Conservation (phyloP, 768 basidiomycete species). For the Termitomyces sp. region DNA sequence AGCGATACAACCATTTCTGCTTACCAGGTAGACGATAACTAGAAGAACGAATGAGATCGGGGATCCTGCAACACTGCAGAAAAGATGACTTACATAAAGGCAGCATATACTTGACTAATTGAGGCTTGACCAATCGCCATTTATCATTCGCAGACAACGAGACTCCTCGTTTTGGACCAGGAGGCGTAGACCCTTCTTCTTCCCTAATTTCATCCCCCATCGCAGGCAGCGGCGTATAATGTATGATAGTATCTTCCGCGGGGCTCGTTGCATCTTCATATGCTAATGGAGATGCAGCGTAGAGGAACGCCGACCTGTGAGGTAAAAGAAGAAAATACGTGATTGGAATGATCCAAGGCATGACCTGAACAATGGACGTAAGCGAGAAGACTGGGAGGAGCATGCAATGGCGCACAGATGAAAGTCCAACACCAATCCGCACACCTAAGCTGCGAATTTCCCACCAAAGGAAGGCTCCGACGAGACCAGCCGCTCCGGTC, state of each 20-base stretch:
- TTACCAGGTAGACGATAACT: constrained; percentile 42
- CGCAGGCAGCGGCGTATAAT: constrained; percentile 39
- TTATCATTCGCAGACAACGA: constrained; percentile 70
- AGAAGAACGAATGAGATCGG: not conserved
- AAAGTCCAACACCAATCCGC: constrained; percentile 73
- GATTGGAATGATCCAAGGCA: constrained; percentile 77
- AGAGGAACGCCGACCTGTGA: constrained; percentile 41
- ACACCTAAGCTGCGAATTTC: constrained; percentile 82
- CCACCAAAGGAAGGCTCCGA: constrained; percentile 96
- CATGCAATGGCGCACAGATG: constrained; percentile 48
- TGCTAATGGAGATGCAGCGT: constrained; percentile 25
- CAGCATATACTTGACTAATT: constrained; percentile 84
- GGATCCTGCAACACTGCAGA: not conserved
- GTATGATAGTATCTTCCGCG: constrained; percentile 17
- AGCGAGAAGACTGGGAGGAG: not conserved
- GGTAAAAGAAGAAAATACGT: constrained; percentile 80
- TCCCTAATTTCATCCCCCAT: constrained; percentile 35
- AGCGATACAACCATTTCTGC: constrained; percentile 10
- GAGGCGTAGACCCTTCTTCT: constrained; percentile 28
- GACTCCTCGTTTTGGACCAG: constrained; percentile 36
- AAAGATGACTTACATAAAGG: constrained; percentile 65
- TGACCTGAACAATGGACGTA: constrained; percentile 39
- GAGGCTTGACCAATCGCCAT: constrained; percentile 71
- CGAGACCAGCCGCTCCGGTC: constrained; percentile 91
- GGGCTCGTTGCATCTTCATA: constrained; percentile 33